Conservation (phyloP, 75 land plant genomes). For the Chamaecyparis obtusa region DNA sequence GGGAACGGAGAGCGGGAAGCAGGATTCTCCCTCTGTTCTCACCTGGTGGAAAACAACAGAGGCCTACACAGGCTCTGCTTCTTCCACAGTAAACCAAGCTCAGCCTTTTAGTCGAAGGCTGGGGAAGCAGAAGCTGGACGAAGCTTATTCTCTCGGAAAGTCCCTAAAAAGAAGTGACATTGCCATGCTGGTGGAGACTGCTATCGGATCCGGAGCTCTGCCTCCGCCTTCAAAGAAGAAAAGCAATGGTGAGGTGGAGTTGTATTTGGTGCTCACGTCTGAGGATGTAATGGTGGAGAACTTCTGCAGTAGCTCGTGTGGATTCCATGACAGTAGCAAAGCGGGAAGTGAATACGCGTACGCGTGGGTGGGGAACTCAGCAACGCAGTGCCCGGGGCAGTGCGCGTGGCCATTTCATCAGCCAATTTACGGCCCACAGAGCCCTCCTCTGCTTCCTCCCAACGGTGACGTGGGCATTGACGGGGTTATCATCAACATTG, state of each 20-base stretch:
- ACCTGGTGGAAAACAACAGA: slow-evolving; percentile 18
- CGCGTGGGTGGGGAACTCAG: slow-evolving; percentile 76
- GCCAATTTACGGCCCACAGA: slow-evolving; percentile 65
- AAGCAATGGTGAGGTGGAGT: neutral
- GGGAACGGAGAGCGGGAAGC: neutral
- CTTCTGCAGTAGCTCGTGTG: slow-evolving; percentile 54
- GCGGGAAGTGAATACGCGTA: slow-evolving; percentile 20
- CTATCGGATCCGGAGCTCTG: neutral
- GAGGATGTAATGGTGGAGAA: slow-evolving; percentile 37
- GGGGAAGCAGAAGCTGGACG: slow-evolving; percentile 19
- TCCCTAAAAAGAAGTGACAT: slow-evolving; percentile 15
- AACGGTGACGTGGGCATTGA: slow-evolving; percentile 70
- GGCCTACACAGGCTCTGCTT: slow-evolving; percentile 13
- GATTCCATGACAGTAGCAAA: slow-evolving; percentile 21
- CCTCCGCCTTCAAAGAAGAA: too few relatives aligned
- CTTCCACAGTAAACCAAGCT: neutral
- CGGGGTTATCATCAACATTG: slow-evolving; percentile 72
- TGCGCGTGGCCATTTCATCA: slow-evolving; percentile 82
- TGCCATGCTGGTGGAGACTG: neutral
- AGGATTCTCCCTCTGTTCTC: slow-evolving; percentile 4
- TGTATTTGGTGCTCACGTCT: slow-evolving; percentile 45
- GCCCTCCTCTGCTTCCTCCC: slow-evolving; percentile 55
- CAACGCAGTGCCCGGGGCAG: slow-evolving; percentile 62
- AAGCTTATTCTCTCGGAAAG: slow-evolving; percentile 18
- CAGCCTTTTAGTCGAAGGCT: neutral